Base-by-base conservation (phyloP, 2,329 filamentous ascomycete genomes). In the Aquanectria penicillioides region DNA sequence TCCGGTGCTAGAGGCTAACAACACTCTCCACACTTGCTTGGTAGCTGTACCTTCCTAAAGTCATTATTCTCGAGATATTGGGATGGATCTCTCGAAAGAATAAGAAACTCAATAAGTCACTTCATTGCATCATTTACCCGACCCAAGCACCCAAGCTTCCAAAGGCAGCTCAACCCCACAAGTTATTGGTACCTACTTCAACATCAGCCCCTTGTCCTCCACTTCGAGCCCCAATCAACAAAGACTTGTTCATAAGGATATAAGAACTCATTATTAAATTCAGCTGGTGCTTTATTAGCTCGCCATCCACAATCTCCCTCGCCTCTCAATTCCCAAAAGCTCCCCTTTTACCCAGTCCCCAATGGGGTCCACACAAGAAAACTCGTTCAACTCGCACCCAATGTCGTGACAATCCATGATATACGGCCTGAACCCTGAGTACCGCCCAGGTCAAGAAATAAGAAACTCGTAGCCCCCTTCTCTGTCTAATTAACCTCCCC, bases 231-330 rank as follows among this genome's bases (percentile, higher is more conserved):
- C 26, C n/a, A 31, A 17, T 37, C 17, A 11, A 37, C 34, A 22
- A n/a, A n/a, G n/a, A n/a, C n/a, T n/a, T n/a, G n/a, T n/a, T n/a
- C n/a, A n/a, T n/a, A 46, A 25, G 44, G 33, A 46, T 41, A 52
- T 56, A 59, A 51, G 25, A 44, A 18, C 57, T 38, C 23, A 50
- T 56, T 59, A 59, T 51, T 46, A 55, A 54, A 56, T 41, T 51
- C 46, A 41, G n/a, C 52, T 52, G 33, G 17, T 40, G 46, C 38
- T 34, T n/a, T n/a, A n/a, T 33, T 10, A 31, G 12, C 29, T 12
- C 36, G 18, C 34, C 31, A 29, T 31, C 25, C 49, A 17, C 37
- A 48, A 43, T 41, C 41, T 54, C 36, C n/a, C n/a, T n/a, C n/a
- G n/a, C n/a, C n/a, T n/a, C n/a, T n/a, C n/a, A n/a, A n/a, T n/a